Conservation (phyloP, 78 protist genomes). For the slime mould (Dictyostelium discoideum) region DNA sequence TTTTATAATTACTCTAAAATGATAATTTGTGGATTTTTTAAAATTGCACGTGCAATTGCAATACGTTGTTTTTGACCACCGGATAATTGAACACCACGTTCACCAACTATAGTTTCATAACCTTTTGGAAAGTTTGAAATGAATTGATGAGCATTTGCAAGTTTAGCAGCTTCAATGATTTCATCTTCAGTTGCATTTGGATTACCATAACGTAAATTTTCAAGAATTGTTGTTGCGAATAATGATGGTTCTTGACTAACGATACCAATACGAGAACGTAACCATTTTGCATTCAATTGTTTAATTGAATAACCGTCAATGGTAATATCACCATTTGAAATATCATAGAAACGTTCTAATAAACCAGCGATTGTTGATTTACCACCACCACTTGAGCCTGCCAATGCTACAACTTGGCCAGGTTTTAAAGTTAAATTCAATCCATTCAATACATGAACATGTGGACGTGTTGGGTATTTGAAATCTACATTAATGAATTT, state of each 20-base stretch:
- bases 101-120: slow-evolving; percentile 94
- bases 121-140: slow-evolving; percentile 89
- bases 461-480: slow-evolving; percentile 87
- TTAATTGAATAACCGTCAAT: slow-evolving; percentile 88
- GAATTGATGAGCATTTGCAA: slow-evolving; percentile 96
- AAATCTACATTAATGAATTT: slow-evolving; percentile 85
- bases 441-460: slow-evolving; percentile 54
- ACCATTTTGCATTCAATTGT: slow-evolving; percentile 60
- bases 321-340: slow-evolving; percentile 76
- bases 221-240: slow-evolving; percentile 88
- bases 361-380: slow-evolving; percentile 86
- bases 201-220: slow-evolving; percentile 90
- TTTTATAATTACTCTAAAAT: slow-evolving; percentile 80
- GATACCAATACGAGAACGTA: slow-evolving; percentile 79
- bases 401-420: slow-evolving; percentile 79
- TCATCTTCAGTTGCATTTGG: slow-evolving; percentile 63
- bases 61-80: slow-evolving; percentile 97
- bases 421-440: slow-evolving; percentile 58
- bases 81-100: slow-evolving; percentile 86
- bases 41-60: slow-evolving; percentile 94
- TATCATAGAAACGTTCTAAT: slow-evolving; percentile 90
- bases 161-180: slow-evolving; percentile 85
- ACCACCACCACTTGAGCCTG: slow-evolving; percentile 94
- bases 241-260: slow-evolving; percentile 92
- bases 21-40: slow-evolving; percentile 77